Evolutionary conservation across 192 early-diverging fungal species (phyloP).

Genomic region (Umbelopsis sp.): DNA sequence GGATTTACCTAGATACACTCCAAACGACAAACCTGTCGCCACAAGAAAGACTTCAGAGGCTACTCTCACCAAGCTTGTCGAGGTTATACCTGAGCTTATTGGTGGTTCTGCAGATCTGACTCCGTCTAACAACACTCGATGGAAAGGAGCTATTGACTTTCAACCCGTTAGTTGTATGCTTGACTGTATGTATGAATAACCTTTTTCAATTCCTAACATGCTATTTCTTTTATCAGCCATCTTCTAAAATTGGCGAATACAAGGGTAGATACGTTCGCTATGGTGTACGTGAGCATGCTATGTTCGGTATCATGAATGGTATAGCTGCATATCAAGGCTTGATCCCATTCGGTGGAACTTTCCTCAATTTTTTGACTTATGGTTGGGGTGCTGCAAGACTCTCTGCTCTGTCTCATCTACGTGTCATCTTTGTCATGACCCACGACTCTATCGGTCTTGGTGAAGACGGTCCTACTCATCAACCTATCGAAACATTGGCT

Average conservation of each 20-base stretch:
- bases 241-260: conserved; percentile 72
- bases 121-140: conserved; percentile 89
- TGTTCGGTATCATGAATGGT: conserved; percentile 91
- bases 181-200: neutral
- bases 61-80: conserved; percentile 79
- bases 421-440: conserved; percentile 94
- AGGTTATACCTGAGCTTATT: conserved; percentile 78
- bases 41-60: conserved; percentile 87
- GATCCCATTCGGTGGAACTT: conserved; percentile 85
- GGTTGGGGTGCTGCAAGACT: conserved; percentile 85
- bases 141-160: conserved; percentile 92
- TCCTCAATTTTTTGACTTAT: conserved; percentile 87
- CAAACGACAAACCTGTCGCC: conserved; percentile 71
- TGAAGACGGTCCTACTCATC: conserved; percentile 99
- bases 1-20: conserved; percentile 75
- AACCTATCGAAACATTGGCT: conserved; percentile 94
- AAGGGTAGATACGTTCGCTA: conserved; percentile 87
- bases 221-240: conserved; percentile 4
- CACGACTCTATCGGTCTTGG: conserved; percentile 98
- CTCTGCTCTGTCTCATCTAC: conserved; percentile 81
- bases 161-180: conserved; percentile 52
- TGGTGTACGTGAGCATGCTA: conserved; percentile 97
- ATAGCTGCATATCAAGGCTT: conserved; percentile 81
- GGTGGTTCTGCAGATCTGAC: conserved; percentile 96
- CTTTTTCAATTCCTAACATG: neutral